Conservation (phyloP, 164 flowering plant species). For the Stephania yunnanensis region DNA sequence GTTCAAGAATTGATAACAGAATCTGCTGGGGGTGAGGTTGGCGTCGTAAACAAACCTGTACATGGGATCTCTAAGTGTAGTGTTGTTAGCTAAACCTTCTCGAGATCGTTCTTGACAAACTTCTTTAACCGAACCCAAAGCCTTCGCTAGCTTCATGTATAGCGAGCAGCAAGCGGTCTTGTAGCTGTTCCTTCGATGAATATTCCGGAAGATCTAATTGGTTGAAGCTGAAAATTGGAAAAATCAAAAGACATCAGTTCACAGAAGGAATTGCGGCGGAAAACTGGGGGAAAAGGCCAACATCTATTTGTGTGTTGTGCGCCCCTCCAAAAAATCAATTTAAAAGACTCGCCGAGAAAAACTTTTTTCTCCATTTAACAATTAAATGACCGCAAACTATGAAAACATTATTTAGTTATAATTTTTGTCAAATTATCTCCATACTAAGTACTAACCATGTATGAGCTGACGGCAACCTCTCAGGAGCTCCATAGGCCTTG, state of each 20-base stretch:
- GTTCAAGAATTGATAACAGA: background rate
- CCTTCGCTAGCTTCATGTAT: constrained; percentile 99
- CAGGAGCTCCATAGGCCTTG: constrained; percentile 97
- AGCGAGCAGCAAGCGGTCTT: constrained; percentile 88
- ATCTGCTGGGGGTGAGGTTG: background rate
- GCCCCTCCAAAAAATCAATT: too few species aligned
- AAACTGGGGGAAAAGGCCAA: too few species aligned
- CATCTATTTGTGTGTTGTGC: too few species aligned
- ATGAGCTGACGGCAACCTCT: constrained; percentile 93
- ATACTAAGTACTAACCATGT: constrained; percentile 57
- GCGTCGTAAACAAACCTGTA: constrained; percentile 33
- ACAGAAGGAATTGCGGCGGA: background rate
- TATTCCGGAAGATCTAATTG: constrained; percentile 97
- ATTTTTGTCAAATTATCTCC: background rate
- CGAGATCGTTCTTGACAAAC: constrained; percentile 2
- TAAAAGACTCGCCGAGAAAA: too few species aligned
- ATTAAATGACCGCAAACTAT: background rate
- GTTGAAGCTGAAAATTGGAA: constrained; percentile 61
- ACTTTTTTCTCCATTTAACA: background rate
- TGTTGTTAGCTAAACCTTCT: constrained; percentile 10
- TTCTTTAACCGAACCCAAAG: constrained; percentile 79
- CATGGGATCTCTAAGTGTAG: constrained; percentile 20
- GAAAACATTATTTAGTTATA: background rate
- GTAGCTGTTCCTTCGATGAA: constrained; percentile 77
- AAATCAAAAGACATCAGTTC: background rate